phyloP scores from a whole-genome alignment of 345 rosid genomes.

The Eucalyptus regnans region DNA sequence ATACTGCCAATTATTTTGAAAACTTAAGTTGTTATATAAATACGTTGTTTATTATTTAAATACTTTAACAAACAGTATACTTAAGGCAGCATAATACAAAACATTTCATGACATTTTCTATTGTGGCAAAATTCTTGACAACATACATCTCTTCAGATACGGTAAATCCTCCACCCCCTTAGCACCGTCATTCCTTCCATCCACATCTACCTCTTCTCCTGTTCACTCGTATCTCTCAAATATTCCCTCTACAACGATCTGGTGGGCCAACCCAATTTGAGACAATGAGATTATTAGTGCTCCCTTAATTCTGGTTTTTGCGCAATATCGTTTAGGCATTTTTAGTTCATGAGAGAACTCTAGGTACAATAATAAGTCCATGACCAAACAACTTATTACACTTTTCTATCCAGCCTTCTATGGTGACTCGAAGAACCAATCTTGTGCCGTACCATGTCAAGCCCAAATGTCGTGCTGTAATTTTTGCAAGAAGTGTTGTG shows the following conservation, averaged over 20 bases:
- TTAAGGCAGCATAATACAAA: no score
- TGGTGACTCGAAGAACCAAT: not conserved
- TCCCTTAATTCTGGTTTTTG: not conserved
- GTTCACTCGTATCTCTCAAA: not conserved
- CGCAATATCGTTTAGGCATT: not conserved
- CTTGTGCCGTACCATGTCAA: not conserved
- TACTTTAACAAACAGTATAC: no score
- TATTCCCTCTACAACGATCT: not conserved
- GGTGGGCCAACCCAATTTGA: not conserved
- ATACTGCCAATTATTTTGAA: fast-evolving
- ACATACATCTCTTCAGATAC: not conserved
- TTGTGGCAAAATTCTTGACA: not conserved
- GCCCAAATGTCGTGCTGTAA: not conserved
- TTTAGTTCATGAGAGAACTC: no score
- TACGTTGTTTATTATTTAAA: no score
- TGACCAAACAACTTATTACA: no score
- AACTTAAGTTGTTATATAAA: fast-evolving
- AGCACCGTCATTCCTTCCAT: not conserved
- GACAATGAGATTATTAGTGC: not conserved
- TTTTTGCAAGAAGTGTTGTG: not conserved
- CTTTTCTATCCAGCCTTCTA: not conserved
- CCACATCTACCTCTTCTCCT: not conserved
- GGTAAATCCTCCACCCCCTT: not conserved
- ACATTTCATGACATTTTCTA: not conserved
- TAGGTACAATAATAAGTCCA: no score